Base-by-base conservation (phyloP, 768 basidiomycete genomes). In the Sarcodon aspratus region DNA sequence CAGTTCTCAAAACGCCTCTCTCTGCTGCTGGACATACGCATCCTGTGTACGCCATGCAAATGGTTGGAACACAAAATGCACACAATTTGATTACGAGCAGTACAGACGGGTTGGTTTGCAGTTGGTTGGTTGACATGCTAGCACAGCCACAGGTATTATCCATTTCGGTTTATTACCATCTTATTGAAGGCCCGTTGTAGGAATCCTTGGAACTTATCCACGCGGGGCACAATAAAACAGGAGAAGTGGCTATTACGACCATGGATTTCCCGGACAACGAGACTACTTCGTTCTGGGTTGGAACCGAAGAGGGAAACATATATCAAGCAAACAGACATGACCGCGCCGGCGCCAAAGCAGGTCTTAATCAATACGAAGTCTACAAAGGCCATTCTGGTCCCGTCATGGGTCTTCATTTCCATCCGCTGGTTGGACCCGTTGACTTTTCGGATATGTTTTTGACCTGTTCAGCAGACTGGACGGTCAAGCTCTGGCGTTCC, bases 61-160 rank as follows among this genome's bases (percentile, higher is more conserved):
- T 97, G 83, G 89, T 98, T 13, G 96, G 96, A 8, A 96, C 96
- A 2, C 96, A 98, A 66, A 97, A 98, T 62, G 96, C 96, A 1
- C 94, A 98, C 64, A 98, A 96, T 60, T 68, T 99, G 50, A 92
- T 99, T 54, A 92, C 93, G 9, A 90, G 87, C 58, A 96, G 93
- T 57, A 97, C 96, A 9, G 96, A 99, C 63, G 96, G 96, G 3
- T 85, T 85, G 27, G 90, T 99, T 6, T 98, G 96, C 65, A 90
- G 88, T 63, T 99, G 96, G 96, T 69, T 95, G 9, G 89, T 96
- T 7, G 96, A 99, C 66, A 97, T 98, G 94, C 79, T 99, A 38
- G 93, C 96, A 1, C 89, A 95, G 60, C 96, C 96, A 9, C 94
- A 97, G 76, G 93, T 92, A 57, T 3, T 46, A 27, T 9, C 50